Evolutionary conservation across 176 grass and related monocot genomes (phyloP).

Genomic region (Carex parvula): DNA sequence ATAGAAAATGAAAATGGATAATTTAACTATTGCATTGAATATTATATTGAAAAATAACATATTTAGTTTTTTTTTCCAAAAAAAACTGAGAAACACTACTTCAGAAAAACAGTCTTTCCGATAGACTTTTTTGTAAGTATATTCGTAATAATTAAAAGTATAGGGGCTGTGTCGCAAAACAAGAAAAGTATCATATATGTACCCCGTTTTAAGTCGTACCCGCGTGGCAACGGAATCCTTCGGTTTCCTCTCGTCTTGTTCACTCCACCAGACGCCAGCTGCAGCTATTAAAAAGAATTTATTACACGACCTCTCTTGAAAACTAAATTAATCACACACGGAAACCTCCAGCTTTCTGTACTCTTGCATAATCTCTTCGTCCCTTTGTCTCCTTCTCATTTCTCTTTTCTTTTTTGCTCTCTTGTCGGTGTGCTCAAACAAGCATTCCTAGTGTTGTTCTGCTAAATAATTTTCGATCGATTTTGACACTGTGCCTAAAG

Average conservation of each 20-base stretch:
- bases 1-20: too few relatives aligned
- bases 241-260: neutral
- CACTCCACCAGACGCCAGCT: conserved; percentile 27
- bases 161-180: neutral
- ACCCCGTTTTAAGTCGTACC: neutral
- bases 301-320: conserved; percentile 8
- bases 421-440: neutral
- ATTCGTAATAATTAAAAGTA: neutral
- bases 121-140: neutral
- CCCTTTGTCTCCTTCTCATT: conserved; percentile 9
- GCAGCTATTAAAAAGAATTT: conserved; percentile 25
- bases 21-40: too few relatives aligned
- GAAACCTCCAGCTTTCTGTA: neutral
- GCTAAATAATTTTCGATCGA: neutral
- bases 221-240: conserved; percentile 8
- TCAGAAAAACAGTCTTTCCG: neutral
- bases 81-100: too few relatives aligned
- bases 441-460: neutral
- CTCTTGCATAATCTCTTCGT: neutral
- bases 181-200: neutral
- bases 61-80: too few relatives aligned
- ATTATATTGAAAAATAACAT: too few relatives aligned
- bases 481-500: neutral
- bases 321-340: conserved; percentile 6
- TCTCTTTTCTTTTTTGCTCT: neutral